A percentile compares a stretch with the other conserved stretches of the same genome.
Conservation (phyloP, 805 yeast species). For the Dipodascopsis tothii region DNA sequence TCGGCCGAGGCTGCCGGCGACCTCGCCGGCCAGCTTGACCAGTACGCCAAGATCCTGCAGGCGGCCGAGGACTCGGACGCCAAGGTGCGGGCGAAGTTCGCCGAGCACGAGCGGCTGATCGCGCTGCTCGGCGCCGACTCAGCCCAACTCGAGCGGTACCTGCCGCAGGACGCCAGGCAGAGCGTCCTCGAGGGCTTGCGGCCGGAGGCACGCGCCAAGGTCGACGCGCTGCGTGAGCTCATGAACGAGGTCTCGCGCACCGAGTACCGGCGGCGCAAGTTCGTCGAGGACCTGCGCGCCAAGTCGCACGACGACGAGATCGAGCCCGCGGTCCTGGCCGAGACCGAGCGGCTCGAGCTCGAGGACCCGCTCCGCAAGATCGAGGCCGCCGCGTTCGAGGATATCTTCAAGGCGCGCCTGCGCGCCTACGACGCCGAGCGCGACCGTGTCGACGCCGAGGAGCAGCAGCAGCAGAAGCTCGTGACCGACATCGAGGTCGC, state of each 20-base stretch:
- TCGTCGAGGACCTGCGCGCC: slow-evolving; percentile 19
- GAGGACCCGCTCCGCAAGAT: slow-evolving; percentile 15
- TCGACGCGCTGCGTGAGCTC: slow-evolving; percentile 28
- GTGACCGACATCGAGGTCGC: slow-evolving; percentile 34
- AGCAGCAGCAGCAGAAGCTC: slow-evolving; percentile 34
- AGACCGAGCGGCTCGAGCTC: slow-evolving; percentile 17
- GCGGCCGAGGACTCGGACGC: slow-evolving; percentile 60
- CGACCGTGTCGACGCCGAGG: slow-evolving; percentile 39
- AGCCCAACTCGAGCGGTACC: slow-evolving; percentile 25
- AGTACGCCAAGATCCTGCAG: slow-evolving; percentile 42
- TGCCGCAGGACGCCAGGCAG: slow-evolving; percentile 30
- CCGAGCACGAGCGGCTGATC: slow-evolving; percentile 43
- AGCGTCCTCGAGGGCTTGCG: slow-evolving; percentile 26
- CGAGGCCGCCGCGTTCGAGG: slow-evolving; percentile 25
- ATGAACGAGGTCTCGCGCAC: slow-evolving; percentile 20
- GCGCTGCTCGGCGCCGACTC: slow-evolving; percentile 38
- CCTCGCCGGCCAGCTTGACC: slow-evolving; percentile 36
- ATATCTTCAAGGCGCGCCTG: slow-evolving; percentile 27
- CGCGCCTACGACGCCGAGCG: slow-evolving; percentile 45
- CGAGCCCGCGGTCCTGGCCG: slow-evolving; percentile 8
- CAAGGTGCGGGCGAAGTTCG: slow-evolving; percentile 41
- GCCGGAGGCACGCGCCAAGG: slow-evolving; percentile 33
- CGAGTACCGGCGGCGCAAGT: slow-evolving; percentile 25
- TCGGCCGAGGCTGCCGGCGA: slow-evolving; percentile 42
- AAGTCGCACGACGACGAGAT: slow-evolving; percentile 15